Base-by-base conservation (phyloP, 768 basidiomycete species). In the Lanmaoa pseudosensibilis region DNA sequence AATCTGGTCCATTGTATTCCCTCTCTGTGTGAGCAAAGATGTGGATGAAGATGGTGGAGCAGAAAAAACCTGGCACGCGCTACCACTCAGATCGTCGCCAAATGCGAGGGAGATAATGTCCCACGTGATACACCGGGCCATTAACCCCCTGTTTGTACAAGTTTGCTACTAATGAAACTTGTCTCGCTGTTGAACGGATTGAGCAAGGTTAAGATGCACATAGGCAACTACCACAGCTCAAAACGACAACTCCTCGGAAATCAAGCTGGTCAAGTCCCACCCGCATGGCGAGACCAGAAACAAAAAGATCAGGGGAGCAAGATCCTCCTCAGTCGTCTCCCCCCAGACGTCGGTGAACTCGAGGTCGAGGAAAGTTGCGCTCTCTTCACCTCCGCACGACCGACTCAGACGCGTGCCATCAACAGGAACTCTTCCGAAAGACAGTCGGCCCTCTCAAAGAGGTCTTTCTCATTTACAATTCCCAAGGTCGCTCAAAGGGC, bases 401-500 rank as follows among this genome's bases (percentile, higher is more conserved):
- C 43, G 16, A 21, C 56, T 60, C 55, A 52, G 59, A 51, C 60
- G 46, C 56, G 46, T 41, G 9, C 16, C 46, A 11, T 32, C 48
- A n/a, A 39, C 63, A 92, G 90, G 85, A 88, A 39, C 75, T 92
- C 50, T 90, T 92, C 70, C 79, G 75, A 59, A 90, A 86, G 70
- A 92, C 90, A 0, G 78, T 92, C 23, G 90, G 90, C 4, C 87
- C 88, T 0, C 68, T 90, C 56, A 84, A 79, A 66, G 88, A 90
- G 39, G 78, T 75, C 27, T 87, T 91, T 58, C 64, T 91, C 63
- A 79, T 90, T 18, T 87, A 88, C 74, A 92, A 91, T 69, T 83
- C 82, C 3, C 84, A 89, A 63, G 89, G 84, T 0, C 79, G 77
- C 52, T 87, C 88, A 44, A 90, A 88, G 65, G 90, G 90, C 19